Evolutionary conservation across 1,284 basidiomycete species (phyloP).

Genomic region (Malassezia arunalokei): DNA sequence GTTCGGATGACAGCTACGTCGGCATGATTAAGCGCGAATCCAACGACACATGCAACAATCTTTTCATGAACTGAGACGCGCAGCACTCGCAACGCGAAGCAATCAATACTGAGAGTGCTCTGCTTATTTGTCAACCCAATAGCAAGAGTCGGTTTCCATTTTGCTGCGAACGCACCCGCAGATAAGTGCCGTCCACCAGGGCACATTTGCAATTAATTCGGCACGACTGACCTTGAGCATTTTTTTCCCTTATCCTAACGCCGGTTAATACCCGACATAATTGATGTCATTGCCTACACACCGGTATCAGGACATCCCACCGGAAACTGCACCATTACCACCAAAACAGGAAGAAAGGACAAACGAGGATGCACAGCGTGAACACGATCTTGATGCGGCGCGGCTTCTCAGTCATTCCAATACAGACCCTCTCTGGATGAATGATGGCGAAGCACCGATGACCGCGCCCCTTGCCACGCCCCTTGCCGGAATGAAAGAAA

Average conservation of each 20-base stretch:
- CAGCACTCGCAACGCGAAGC: too few relatives aligned
- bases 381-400: slow-evolving; percentile 41
- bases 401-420: slow-evolving; percentile 38
- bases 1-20: too few relatives aligned
- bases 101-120: too few relatives aligned
- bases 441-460: neutral
- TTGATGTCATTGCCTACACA: neutral
- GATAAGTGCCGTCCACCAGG: neutral
- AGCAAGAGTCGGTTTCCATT: too few relatives aligned
- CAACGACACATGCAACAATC: too few relatives aligned
- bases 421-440: neutral
- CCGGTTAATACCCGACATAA: too few relatives aligned
- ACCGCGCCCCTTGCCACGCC: neutral
- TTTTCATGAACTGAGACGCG: too few relatives aligned
- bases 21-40: too few relatives aligned
- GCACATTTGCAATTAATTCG: neutral
- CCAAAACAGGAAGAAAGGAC: neutral
- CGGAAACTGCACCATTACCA: neutral
- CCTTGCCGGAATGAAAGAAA: neutral
- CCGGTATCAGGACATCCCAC: neutral
- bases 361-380: slow-evolving; percentile 26
- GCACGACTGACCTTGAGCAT: neutral
- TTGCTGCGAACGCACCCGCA: too few relatives aligned
- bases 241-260: too few relatives aligned
- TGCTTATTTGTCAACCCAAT: too few relatives aligned